phyloP scores from a whole-genome alignment of 1,284 basidiomycete genomes.

The Lentinus polychrous region DNA sequence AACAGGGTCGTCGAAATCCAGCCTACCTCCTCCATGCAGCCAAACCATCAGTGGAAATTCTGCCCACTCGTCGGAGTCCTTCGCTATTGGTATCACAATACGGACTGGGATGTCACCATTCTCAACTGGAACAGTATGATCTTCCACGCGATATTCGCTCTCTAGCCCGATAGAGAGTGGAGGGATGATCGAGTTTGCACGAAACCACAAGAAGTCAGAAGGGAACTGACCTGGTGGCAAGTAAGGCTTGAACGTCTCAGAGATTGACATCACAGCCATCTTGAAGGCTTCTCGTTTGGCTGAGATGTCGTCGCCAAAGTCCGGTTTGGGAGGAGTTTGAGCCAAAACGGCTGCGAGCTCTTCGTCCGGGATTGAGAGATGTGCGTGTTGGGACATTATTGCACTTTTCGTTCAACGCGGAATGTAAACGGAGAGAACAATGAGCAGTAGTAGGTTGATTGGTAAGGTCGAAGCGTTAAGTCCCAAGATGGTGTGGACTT shows the following conservation, averaged over 20 bases:
- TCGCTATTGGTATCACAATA: not conserved
- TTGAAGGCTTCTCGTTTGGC: not conserved
- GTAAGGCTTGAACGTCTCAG: not conserved
- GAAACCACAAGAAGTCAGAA: not conserved
- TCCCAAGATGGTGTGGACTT: no score
- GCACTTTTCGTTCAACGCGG: no score
- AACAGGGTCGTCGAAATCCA: not conserved
- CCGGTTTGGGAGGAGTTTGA: not conserved
- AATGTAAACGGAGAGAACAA: no score
- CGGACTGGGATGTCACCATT: not conserved
- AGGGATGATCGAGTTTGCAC: not conserved
- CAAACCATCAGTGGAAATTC: slow-evolving; percentile 5
- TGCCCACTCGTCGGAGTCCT: not conserved
- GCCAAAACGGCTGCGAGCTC: slow-evolving; percentile 6
- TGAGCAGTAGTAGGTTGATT: no score
- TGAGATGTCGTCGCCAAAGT: not conserved
- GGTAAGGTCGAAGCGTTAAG: no score
- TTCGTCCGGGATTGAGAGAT: slow-evolving; percentile 7
- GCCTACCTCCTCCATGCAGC: slow-evolving; percentile 6
- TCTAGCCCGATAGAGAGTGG: not conserved
- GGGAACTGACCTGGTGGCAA: not conserved
- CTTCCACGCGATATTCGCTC: not conserved
- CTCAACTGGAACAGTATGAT: not conserved
- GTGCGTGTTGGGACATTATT: slow-evolving; percentile 10
- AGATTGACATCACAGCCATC: not conserved